Evolutionary conservation across 805 yeast genomes (phyloP), one percentile per base, ranked within the genome.

Genomic region (Myxozyma neotropica): DNA sequence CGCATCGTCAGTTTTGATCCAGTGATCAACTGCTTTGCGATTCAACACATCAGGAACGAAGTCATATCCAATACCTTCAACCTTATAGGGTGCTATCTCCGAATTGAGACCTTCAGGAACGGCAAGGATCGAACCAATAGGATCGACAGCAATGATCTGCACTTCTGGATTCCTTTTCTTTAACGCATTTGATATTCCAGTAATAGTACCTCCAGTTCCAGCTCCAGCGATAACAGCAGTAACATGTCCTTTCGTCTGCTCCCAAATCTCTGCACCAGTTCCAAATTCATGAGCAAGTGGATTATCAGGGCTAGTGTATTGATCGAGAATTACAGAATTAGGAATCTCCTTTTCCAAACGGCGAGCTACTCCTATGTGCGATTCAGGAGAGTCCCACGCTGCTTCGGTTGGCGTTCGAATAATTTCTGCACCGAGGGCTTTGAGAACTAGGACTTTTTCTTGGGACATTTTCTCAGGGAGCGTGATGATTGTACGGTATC

Each of bases 381-480:
- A 85, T 73, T 89, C 96, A 45, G 96, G 96, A 49, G 95, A 82
- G 69, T 89, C 96, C 89, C 91, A 89, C 1, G 96, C 95, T 45
- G 96, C 96, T 71, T 87, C 95, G 29, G 92, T 89, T 53, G 96
- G 96, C 12, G 96, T 89, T 78, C 96, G 83, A 67, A 89, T 86
- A 71, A 89, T 89, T 73, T 89, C 96, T 33, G 96, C 96, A 59
- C 96, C 96, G 60, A 89, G 79, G 4, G 95, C 96, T 74, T 88
- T 88, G 73, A 89, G 81, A 4, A 89, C 96, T 50, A 92, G 83
- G 31, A 89, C 96, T 72, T 89, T 89, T 72, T 89, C 96, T 73
- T 89, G 89, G 44, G 93, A 87, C 96, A 89, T 89, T 77, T 89
- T 89, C 77, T 89, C 96, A 17, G 96, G 96, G 66, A 89, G 80